Evolutionary conservation across 176 grass and related monocot species (phyloP), one percentile per base, ranked within the genome.

Genomic region (Pontederia crassipes): DNA sequence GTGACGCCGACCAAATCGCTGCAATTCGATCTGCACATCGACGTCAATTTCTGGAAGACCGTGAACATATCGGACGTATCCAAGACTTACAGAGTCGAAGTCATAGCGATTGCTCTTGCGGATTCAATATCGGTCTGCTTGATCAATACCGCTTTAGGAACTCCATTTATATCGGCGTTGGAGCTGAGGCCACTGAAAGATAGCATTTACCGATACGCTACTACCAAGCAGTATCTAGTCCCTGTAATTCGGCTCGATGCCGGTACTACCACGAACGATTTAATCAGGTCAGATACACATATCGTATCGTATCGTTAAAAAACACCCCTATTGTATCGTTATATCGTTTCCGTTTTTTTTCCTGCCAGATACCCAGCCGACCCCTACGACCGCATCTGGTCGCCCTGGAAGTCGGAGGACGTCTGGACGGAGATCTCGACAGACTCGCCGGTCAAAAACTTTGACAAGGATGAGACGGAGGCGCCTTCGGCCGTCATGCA

Each of bases 361-460:
- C n/a, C n/a, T 40, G 15, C 2, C 20, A 77, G 74, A 28, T 77
- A 77, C 61, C 74, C 74, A 6, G 4, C 0, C 0, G 74, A 77
- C 11, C 0, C 0, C 0, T 10, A 53, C 2, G 74, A 77, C 12
- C 74, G 65, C 0, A 69, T 46, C 35, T 77, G 74, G 74, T 0
- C 0, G 7, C 0, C 17, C n/a, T 18, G 10, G 57, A 46, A 20
- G 6, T n/a, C n/a, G n/a, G n/a, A n/a, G n/a, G n/a, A n/a, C n/a
- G n/a, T n/a, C 47, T 2, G 15, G 7, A 69, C 40, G 49, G 0
- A 69, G 11, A 3, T 2, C 17, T 70, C 66, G 1, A 5, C 0
- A 17, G 12, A 6, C 0, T 2, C 1, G 0, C n/a, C 55, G 58
- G 0, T 0, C 0, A 62, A 4, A 0, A 28, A 16, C 35, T 49